phyloP scores from a whole-genome alignment of 805 yeast genomes.

The Starmerella etchellsii region DNA sequence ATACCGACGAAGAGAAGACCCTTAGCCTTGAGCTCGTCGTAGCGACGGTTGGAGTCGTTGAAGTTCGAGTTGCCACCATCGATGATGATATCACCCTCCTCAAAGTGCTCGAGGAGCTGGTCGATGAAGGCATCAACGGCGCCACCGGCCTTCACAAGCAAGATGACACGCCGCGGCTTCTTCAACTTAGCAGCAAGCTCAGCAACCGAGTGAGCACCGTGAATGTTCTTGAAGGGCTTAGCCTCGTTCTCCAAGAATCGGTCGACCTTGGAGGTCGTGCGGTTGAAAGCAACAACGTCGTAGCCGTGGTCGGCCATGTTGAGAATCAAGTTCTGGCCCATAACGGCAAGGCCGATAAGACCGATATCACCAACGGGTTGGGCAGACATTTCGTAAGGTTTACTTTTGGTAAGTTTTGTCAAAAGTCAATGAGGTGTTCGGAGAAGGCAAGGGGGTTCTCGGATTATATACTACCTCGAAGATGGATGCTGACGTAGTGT shows the following conservation, averaged over 20 bases:
- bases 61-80: constrained; percentile 99
- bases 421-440: too few relatives aligned
- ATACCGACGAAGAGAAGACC: constrained; percentile 92
- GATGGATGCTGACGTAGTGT: not conserved
- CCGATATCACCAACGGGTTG: constrained; percentile 70
- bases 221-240: constrained; percentile 73
- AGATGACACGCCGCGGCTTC: constrained; percentile 91
- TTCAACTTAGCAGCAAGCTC: constrained; percentile 81
- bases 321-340: constrained; percentile 92
- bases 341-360: constrained; percentile 97
- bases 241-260: constrained; percentile 89
- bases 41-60: constrained; percentile 98
- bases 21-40: constrained; percentile 70
- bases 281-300: constrained; percentile 97
- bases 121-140: constrained; percentile 88
- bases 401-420: too few relatives aligned
- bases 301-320: constrained; percentile 98
- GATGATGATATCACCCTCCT: constrained; percentile 93
- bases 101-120: constrained; percentile 80
- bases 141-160: constrained; percentile 90
- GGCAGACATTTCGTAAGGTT: not conserved
- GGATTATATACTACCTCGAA: constrained; percentile 1
- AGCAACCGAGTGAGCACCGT: constrained; percentile 87
- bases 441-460: not conserved
- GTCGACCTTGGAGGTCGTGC: constrained; percentile 93